Conservation (phyloP, 352 stramenopile genomes). For the Globisporangium parvum region DNA sequence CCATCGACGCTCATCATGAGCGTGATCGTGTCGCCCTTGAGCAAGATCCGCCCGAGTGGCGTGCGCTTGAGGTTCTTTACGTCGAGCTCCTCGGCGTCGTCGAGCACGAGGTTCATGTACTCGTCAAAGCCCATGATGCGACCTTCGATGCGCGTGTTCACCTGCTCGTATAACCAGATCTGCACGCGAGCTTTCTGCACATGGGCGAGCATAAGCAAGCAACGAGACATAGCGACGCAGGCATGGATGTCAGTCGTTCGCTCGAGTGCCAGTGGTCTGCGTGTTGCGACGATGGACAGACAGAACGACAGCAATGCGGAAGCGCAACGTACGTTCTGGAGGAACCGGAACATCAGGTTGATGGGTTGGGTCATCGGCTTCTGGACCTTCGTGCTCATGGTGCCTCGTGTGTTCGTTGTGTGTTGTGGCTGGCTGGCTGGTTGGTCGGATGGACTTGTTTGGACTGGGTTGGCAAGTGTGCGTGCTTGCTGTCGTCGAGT, state of each 20-base stretch:
- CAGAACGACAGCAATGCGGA: background rate
- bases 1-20: conserved; percentile 92
- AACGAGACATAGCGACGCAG: background rate
- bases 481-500: no score
- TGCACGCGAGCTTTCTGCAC: conserved; percentile 93
- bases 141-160: conserved; percentile 97
- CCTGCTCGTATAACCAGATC: conserved; percentile 99
- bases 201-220: background rate
- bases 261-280: background rate
- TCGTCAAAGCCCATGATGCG: conserved; percentile 98
- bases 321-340: conserved; percentile 89
- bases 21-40: conserved; percentile 99
- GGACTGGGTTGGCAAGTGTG: background rate
- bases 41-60: conserved; percentile 95
- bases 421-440: background rate
- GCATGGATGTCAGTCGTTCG: background rate
- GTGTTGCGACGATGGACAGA: background rate
- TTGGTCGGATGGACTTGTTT: background rate
- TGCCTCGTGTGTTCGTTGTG: conserved; percentile 14
- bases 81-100: conserved; percentile 96
- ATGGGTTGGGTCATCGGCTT: conserved; percentile 99
- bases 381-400: conserved; percentile 93
- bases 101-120: conserved; percentile 99
- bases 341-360: conserved; percentile 99
- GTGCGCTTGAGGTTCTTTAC: conserved; percentile 93